A percentile compares a stretch with the other conserved stretches of the same genome.
Evolutionary conservation across 768 basidiomycete species (phyloP).

Genomic region (Boletus pseudopeckii): DNA sequence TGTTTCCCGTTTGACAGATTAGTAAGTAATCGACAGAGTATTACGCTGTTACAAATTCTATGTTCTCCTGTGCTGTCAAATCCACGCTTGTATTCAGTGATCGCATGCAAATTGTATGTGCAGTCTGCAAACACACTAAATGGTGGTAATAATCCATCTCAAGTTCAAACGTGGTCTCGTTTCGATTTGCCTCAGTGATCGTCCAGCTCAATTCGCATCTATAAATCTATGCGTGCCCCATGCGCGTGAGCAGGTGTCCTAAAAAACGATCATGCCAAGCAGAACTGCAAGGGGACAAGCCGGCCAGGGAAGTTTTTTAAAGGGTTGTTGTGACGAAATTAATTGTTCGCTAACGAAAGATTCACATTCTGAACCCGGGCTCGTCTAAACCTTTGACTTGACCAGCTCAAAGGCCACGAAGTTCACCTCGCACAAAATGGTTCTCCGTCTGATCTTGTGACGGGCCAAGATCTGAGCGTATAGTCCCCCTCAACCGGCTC

Average conservation of each 20-base stretch:
- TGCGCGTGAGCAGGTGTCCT: too few species aligned
- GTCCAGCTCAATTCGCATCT: too few species aligned
- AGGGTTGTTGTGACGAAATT: too few species aligned
- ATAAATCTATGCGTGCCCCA: too few species aligned
- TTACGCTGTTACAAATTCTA: neutral
- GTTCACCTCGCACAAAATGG: slow-evolving; percentile 54
- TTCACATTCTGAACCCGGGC: too few species aligned
- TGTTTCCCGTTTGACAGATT: neutral
- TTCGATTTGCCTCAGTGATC: too few species aligned
- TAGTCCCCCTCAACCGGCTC: slow-evolving; percentile 58
- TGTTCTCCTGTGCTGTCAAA: neutral
- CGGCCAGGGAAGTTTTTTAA: too few species aligned
- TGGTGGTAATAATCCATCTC: too few species aligned
- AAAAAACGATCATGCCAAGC: too few species aligned
- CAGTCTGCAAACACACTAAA: neutral
- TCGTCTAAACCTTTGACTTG: neutral
- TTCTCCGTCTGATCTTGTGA: slow-evolving; percentile 42
- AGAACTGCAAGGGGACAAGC: too few species aligned
- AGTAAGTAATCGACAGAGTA: neutral
- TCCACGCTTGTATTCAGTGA: neutral
- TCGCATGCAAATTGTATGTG: neutral
- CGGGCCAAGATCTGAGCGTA: slow-evolving; percentile 78
- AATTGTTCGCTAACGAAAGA: neutral
- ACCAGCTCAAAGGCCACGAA: slow-evolving; percentile 58
- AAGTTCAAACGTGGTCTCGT: too few species aligned